Base-by-base conservation (phyloP, 129 eudicot genomes). In the Pseudognaphalium luteoalbum region DNA sequence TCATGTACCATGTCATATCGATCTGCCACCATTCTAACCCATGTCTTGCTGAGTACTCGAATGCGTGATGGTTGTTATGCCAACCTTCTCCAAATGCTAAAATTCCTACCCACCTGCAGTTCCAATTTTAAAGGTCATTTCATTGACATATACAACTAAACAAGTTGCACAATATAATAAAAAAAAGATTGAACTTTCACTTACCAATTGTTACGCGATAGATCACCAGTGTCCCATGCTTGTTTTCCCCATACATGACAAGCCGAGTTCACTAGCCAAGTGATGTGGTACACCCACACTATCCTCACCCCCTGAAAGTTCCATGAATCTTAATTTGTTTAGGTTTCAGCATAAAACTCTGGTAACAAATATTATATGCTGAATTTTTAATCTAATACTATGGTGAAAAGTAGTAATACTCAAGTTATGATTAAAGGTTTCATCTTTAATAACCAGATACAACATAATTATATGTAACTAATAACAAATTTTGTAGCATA, bases 11-110 rank as follows among this genome's bases (percentile, higher is more conserved):
- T 59, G 96, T 86, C 83, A 81, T 70, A 44, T 90, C 98, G 22
- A 92, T 20, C 47, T 92, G 94, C 96, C 96, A 92, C 98, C 96
- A 92, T 78, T 92, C 90, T 3, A 92, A 84, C 10, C 96, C 98
- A 50, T 90, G 94, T 70, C 92, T 62, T 16, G 98, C 96, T 1
- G 98, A 92, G 70, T 86, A 89, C 68, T 90, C 92, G 32, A 92
- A 92, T 0, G 98, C 93, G 74, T 92, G 96, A 81, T 89, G 97
- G 42, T 92, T 92, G 78, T 92, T 92, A 50, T 92, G 97, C 93
- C 97, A 92, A 0, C 96, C 96, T 81, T 85, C 97, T 68, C 97
- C 97, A 73, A 82, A 89, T 72, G 91, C 82, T 0, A 92, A 78
- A 70, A 87, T 17, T 39, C 91, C 96, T 37, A 92, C 84, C 92